phyloP scores from a whole-genome alignment of 768 basidiomycete genomes.

The Mrakia hoshinonis region DNA sequence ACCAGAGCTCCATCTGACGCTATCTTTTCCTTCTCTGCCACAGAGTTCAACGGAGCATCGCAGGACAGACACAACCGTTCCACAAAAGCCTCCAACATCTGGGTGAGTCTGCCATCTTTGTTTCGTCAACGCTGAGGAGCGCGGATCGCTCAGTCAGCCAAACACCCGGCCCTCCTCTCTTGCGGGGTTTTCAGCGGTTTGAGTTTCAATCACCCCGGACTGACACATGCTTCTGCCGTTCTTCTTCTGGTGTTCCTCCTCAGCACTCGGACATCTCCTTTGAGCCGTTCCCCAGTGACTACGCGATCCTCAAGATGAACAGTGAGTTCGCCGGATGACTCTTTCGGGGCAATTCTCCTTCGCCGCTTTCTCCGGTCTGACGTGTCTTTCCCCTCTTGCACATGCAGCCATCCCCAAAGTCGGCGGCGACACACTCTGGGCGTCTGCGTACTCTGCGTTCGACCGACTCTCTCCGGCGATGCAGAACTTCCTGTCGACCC shows the following conservation, averaged over 20 bases:
- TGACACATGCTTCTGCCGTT: not conserved
- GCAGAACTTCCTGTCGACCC: constrained; percentile 51
- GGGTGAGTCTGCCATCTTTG: constrained; percentile 18
- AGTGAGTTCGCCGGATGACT: not conserved
- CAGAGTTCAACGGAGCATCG: not conserved
- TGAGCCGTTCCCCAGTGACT: constrained; percentile 55
- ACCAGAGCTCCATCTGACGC: no score
- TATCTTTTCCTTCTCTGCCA: not conserved
- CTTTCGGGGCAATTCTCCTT: not conserved
- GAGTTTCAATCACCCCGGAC: constrained; percentile 31
- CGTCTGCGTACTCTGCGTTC: constrained; percentile 52
- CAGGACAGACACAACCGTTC: not conserved
- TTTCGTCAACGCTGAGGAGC: constrained; percentile 30
- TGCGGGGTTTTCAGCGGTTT: no score
- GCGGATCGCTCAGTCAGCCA: constrained; percentile 26
- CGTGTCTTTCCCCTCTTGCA: not conserved
- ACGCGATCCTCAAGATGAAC: constrained; percentile 41
- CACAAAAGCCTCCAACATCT: constrained; percentile 21
- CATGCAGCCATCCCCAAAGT: constrained; percentile 16
- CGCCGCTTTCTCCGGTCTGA: not conserved
- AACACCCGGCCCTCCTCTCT: no score
- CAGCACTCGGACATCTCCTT: constrained; percentile 56
- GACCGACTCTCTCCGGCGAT: constrained; percentile 53
- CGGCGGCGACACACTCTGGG: constrained; percentile 46
- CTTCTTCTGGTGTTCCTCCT: not conserved